Evolutionary conservation across 768 basidiomycete species (phyloP).

Genomic region (Suillus hirtellus): DNA sequence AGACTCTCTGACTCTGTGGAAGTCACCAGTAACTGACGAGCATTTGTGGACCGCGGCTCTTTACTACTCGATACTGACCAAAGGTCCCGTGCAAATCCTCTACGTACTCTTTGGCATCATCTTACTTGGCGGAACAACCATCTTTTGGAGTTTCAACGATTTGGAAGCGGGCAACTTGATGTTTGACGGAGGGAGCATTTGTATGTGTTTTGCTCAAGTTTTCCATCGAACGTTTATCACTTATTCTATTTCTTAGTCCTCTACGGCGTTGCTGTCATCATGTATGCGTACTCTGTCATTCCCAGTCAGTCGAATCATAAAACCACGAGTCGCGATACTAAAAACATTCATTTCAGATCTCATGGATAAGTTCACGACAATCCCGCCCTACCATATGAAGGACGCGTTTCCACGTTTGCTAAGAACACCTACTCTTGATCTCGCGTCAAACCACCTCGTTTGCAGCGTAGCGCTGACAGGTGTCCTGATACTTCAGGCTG

Average conservation of each 20-base stretch:
- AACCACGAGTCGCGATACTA: slow-evolving; percentile 8
- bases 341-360: slow-evolving; percentile 44
- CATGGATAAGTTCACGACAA: slow-evolving; percentile 53
- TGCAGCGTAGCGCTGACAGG: slow-evolving; percentile 88
- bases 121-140: slow-evolving; percentile 59
- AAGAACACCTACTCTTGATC: slow-evolving; percentile 66
- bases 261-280: slow-evolving; percentile 65
- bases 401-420: slow-evolving; percentile 66
- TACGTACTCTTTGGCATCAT: slow-evolving; percentile 61
- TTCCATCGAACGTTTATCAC: background rate
- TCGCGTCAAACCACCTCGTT: slow-evolving; percentile 82
- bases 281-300: slow-evolving; percentile 77
- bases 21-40: slow-evolving; percentile 82
- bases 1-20: slow-evolving; percentile 90
- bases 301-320: slow-evolving; percentile 58
- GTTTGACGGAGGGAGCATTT: slow-evolving; percentile 90
- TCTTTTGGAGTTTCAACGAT: slow-evolving; percentile 78
- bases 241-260: slow-evolving; percentile 53
- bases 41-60: slow-evolving; percentile 80
- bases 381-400: slow-evolving; percentile 52
- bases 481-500: slow-evolving; percentile 81
- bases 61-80: slow-evolving; percentile 80
- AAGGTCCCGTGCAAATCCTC: slow-evolving; percentile 55
- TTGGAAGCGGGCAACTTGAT: slow-evolving; percentile 81
- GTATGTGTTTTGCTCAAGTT: slow-evolving; percentile 44